Conservation (phyloP, 1,284 basidiomycete genomes). For the Thecaphora thlaspeos region DNA sequence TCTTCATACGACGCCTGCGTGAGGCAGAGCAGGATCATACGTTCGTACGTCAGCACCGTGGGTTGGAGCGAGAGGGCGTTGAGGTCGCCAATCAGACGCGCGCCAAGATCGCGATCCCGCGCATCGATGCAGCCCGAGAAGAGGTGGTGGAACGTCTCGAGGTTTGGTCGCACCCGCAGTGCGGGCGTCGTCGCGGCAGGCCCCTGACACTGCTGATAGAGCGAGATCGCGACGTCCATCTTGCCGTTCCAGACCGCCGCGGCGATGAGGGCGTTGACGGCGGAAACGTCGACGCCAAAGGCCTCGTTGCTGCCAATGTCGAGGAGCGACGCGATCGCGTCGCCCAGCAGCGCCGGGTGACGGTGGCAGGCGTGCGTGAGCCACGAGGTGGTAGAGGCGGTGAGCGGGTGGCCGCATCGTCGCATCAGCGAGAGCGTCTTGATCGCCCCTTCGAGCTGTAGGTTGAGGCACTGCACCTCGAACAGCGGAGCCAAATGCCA, state of each 20-base stretch:
- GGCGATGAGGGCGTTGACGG: slow-evolving; percentile 25
- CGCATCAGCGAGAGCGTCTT: slow-evolving; percentile 10
- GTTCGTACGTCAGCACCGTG: slow-evolving; percentile 33
- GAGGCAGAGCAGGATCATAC: slow-evolving; percentile 35
- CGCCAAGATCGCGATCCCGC: slow-evolving; percentile 17
- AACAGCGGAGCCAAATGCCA: slow-evolving; percentile 44
- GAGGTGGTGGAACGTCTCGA: slow-evolving; percentile 31
- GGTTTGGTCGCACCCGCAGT: slow-evolving; percentile 5
- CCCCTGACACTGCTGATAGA: slow-evolving; percentile 12
- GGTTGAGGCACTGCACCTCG: slow-evolving; percentile 33
- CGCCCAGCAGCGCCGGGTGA: slow-evolving; percentile 5
- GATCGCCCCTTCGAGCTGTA: slow-evolving; percentile 28
- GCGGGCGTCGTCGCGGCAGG: no score
- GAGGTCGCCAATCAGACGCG: slow-evolving; percentile 23
- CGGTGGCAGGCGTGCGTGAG: slow-evolving; percentile 23
- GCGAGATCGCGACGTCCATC: slow-evolving; percentile 17
- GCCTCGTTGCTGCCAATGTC: slow-evolving; percentile 3
- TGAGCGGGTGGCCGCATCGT: slow-evolving; percentile 5
- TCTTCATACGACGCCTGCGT: slow-evolving; percentile 36
- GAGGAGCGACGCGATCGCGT: slow-evolving; percentile 14
- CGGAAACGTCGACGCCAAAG: slow-evolving; percentile 10
- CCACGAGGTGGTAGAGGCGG: slow-evolving; percentile 5
- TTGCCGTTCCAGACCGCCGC: slow-evolving; percentile 24
- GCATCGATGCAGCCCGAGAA: slow-evolving; percentile 30
- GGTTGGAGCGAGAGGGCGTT: slow-evolving; percentile 10